Evolutionary conservation across 2,329 filamentous ascomycete genomes (phyloP), one percentile per base, ranked within the genome.

Genomic region (Teratosphaeria gauchensis): DNA sequence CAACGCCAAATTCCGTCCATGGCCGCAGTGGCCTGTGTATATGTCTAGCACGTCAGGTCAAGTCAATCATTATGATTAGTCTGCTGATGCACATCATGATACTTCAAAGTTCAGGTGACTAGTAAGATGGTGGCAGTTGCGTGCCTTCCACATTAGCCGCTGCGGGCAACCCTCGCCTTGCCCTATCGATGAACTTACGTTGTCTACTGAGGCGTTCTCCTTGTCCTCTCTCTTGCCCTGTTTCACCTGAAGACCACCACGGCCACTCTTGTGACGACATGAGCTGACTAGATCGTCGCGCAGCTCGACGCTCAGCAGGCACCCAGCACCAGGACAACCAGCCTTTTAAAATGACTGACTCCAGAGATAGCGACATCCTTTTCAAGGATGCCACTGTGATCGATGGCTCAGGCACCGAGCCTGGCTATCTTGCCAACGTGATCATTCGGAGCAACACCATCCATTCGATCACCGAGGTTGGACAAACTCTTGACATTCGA

Each of bases 341-440:
- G 11, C 33, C 2, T 38, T 16, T n/a, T 3, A 21, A 19, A 53
- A 55, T 58, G 51, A 35, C 38, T 19, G 28, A 54, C 16, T 51
- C 54, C 6, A 28, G 46, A 55, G 24, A 21, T 3, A 38, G 38
- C 32, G 58, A 59, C 35, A 54, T 62, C 51, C n/a, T 67, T 31
- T 68, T 69, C 59, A 46, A 61, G 2, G 59, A 62, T 51, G 61
- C 65, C 12, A 63, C 62, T 14, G 56, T 69, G 7, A 56, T 69
- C 28, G 67, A 69, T 56, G 67, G 67, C 16, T 62, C 67, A 7
- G 67, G 65, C 46, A 32, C 53, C 1, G 62, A 53, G 4, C 64
- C 63, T 16, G 56, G 63, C 21, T 66, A 62, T 52, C 55, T 62
- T n/a, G 66, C 61, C 30, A 61, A 59, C 53, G 63, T 68, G 5